Percentiles rank a stretch among this genome's conserved stretches.
These are phyloP conservation scores for Leucogyrophana mollusca DNA, from an alignment of 768 basidiomycete genomes.

Conservation along the genomic window DNA sequence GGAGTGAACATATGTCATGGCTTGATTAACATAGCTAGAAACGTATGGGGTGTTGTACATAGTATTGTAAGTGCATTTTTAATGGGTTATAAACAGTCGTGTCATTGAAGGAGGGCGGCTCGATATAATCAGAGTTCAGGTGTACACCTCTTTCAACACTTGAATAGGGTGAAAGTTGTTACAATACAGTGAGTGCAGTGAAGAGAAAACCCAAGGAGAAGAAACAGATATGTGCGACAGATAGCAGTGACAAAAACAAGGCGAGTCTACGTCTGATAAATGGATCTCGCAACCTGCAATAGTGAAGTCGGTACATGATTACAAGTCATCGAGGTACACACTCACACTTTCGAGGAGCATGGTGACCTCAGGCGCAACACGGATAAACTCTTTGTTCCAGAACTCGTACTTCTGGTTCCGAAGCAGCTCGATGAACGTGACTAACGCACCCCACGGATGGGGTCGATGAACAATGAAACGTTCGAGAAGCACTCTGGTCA, in stretches of 20 bases:
- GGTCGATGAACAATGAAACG: constrained; percentile 93
- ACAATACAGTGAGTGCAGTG: constrained; percentile 81
- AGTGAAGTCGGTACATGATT: constrained; percentile 9
- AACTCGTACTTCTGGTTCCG: constrained; percentile 89
- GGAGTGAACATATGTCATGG: constrained; percentile 51
- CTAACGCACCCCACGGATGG: constrained; percentile 93
- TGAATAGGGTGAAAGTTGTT: constrained; percentile 55
- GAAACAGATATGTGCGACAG: constrained; percentile 75
- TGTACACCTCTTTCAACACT: constrained; percentile 58
- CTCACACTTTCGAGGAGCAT: constrained; percentile 81
- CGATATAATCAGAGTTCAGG: constrained; percentile 43
- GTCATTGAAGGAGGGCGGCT: background rate
- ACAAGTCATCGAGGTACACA: constrained; percentile 10
- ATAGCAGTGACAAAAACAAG: constrained; percentile 68
- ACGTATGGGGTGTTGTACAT: constrained; percentile 34
- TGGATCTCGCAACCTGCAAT: constrained; percentile 68
- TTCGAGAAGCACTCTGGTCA: constrained; percentile 89
- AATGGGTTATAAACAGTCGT: constrained; percentile 6
- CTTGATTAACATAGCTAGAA: constrained; percentile 37
- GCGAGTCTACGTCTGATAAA: constrained; percentile 75
- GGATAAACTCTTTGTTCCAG: constrained; percentile 86
- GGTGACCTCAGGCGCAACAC: constrained; percentile 83
- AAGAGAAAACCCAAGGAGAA: constrained; percentile 56
- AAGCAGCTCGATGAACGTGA: constrained; percentile 92
- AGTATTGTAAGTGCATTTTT: constrained; percentile 28